Evolutionary conservation across 139 green algal genomes (phyloP).

Genomic region (Deuterostichococcus epilithicus): DNA sequence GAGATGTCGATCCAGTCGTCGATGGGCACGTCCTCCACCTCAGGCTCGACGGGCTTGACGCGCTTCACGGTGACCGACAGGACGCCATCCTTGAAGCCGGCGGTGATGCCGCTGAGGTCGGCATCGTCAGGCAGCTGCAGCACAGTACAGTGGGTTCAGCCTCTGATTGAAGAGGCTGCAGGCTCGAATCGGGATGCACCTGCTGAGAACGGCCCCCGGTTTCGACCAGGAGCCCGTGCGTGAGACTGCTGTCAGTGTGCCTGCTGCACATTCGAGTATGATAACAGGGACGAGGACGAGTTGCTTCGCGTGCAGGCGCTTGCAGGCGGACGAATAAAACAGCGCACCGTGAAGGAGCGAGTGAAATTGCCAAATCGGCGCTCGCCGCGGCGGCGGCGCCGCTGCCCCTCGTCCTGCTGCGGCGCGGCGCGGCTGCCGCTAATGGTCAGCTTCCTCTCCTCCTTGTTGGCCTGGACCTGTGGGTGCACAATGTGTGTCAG

Average conservation of each 20-base stretch:
- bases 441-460: constrained; percentile 11
- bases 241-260: no score
- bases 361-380: constrained; percentile 23
- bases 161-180: background rate
- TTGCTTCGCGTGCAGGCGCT: no score
- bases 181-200: no score
- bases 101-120: constrained; percentile 5
- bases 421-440: constrained; percentile 4
- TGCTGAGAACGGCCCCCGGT: no score
- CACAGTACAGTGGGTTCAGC: no score
- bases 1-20: constrained; percentile 4
- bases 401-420: background rate
- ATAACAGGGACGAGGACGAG: no score
- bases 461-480: constrained; percentile 19
- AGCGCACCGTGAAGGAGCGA: constrained; percentile 3
- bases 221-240: no score
- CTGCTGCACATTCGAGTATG: no score
- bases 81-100: constrained; percentile 5
- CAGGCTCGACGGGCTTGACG: background rate
- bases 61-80: constrained; percentile 10
- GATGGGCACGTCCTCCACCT: background rate
- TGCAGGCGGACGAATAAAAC: no score
- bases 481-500: no score
- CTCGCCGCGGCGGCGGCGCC: constrained; percentile 9
- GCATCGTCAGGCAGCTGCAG: constrained; percentile 15